Evolutionary conservation across 2,329 filamentous ascomycete species (phyloP).

Genomic region (Ophiognomonia clavigignenti-juglandacearum): DNA sequence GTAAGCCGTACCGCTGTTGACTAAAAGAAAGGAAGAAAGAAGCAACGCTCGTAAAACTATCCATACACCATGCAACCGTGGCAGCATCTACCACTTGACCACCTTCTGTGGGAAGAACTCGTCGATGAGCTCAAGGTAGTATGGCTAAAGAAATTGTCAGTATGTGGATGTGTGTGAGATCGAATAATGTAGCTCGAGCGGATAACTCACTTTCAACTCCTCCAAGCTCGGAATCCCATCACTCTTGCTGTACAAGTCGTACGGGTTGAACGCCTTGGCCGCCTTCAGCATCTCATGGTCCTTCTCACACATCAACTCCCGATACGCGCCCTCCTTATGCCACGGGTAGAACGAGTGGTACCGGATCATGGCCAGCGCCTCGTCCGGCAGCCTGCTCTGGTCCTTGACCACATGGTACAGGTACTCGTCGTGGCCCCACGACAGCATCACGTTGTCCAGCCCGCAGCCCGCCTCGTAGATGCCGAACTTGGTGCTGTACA

Average conservation of each 20-base stretch:
- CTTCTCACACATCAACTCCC: conserved; percentile 76
- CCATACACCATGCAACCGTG: too few species aligned
- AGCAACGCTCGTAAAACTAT: background rate
- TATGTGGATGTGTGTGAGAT: too few species aligned
- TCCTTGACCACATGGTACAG: conserved; percentile 83
- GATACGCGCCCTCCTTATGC: conserved; percentile 78
- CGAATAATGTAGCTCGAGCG: too few species aligned
- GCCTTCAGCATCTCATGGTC: conserved; percentile 76
- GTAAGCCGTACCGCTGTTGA: too few species aligned
- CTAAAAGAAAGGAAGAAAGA: background rate
- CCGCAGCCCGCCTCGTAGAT: conserved; percentile 79
- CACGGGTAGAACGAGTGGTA: conserved; percentile 94
- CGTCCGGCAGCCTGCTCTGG: conserved; percentile 71
- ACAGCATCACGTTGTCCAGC: conserved; percentile 82
- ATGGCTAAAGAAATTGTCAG: conserved; percentile 43
- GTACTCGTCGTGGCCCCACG: conserved; percentile 87
- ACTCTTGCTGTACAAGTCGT: conserved; percentile 88
- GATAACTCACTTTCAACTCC: conserved; percentile 59
- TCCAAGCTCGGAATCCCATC: conserved; percentile 73
- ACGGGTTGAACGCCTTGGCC: conserved; percentile 84
- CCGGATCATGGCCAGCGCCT: conserved; percentile 86
- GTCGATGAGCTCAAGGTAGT: conserved; percentile 70
- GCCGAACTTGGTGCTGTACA: conserved; percentile 72
- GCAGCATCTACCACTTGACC: conserved; percentile 56
- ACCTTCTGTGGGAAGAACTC: conserved; percentile 68